phyloP scores from a whole-genome alignment of 805 yeast genomes.

The Lipomyces sp. region DNA sequence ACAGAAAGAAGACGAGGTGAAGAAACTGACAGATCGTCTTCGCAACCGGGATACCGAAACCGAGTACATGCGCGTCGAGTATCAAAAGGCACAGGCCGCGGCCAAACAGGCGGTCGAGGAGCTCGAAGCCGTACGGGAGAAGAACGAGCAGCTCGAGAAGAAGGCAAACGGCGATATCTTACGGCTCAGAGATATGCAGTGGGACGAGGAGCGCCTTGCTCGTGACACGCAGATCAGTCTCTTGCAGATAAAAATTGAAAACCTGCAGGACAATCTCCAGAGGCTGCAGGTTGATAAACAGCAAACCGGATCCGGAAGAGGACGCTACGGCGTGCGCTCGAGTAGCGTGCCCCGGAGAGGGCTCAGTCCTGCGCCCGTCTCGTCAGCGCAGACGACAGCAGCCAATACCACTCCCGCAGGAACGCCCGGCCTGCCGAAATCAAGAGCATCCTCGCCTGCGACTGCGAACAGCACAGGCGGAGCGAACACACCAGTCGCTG shows the following conservation, averaged over 20 bases:
- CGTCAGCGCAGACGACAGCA: constrained; percentile 18
- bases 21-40: constrained; percentile 44
- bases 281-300: constrained; percentile 24
- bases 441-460: no score
- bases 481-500: background rate
- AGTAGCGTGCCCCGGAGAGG: constrained; percentile 26
- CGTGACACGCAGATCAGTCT: constrained; percentile 34
- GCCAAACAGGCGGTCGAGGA: constrained; percentile 35
- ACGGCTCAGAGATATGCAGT: constrained; percentile 31
- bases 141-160: constrained; percentile 26
- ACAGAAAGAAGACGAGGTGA: constrained; percentile 48
- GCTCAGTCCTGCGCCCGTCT: constrained; percentile 24
- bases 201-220: constrained; percentile 35
- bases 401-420: constrained; percentile 9
- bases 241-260: constrained; percentile 32
- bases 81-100: constrained; percentile 35
- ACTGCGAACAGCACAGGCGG: background rate
- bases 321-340: constrained; percentile 31
- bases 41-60: constrained; percentile 55
- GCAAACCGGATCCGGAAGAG: constrained; percentile 18
- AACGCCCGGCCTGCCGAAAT: constrained; percentile 13
- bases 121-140: constrained; percentile 33
- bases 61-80: constrained; percentile 47
- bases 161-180: constrained; percentile 33
- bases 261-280: constrained; percentile 36